A percentile compares a stretch with the other conserved stretches of the same genome.
Evolutionary conservation across 352 stramenopile species (phyloP).

Genomic region (Phytophthora kernoviae): DNA sequence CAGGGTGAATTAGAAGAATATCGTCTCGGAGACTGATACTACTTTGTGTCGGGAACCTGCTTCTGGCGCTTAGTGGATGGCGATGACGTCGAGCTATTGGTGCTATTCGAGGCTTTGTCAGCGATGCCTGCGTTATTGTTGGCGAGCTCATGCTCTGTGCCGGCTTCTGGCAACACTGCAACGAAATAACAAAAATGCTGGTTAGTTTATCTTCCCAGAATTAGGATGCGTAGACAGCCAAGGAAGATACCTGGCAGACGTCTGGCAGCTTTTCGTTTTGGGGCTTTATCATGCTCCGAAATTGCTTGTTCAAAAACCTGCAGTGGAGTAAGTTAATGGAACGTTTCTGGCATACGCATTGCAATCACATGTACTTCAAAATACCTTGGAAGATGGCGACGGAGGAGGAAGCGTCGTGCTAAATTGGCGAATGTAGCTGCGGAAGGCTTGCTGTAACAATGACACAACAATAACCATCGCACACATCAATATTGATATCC

Average conservation of each 20-base stretch:
- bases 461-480: neutral
- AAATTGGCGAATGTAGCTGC: constrained; percentile 61
- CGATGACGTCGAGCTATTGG: constrained; percentile 6
- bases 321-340: neutral
- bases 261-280: constrained; percentile 24
- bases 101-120: constrained; percentile 4
- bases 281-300: constrained; percentile 1
- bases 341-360: neutral
- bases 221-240: neutral
- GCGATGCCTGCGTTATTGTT: neutral
- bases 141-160: constrained; percentile 5
- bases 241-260: constrained; percentile 24
- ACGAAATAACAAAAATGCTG: too few species aligned
- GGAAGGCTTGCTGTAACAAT: constrained; percentile 57
- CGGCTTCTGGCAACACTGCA: constrained; percentile 21
- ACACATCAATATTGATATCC: neutral
- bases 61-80: constrained; percentile 18
- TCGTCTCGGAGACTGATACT: neutral
- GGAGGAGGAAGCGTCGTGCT: constrained; percentile 66
- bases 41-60: neutral
- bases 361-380: constrained; percentile 49
- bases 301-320: constrained; percentile 24
- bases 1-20: neutral
- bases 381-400: constrained; percentile 75
- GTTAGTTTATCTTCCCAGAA: neutral